phyloP scores from a whole-genome alignment of 805 yeast genomes.

The Spencermartinsiella europaea region DNA sequence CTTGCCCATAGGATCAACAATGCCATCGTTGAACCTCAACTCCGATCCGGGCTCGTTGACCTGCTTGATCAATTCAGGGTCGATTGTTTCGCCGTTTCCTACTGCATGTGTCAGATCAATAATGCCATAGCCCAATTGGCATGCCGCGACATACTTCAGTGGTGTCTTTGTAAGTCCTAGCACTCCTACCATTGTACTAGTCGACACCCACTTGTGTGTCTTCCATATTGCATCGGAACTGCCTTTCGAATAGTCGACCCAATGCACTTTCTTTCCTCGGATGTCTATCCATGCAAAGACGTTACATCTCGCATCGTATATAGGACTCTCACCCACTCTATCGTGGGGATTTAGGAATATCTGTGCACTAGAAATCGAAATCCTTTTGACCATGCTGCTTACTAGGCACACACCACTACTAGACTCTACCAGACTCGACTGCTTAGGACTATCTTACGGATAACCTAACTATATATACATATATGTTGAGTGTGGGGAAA shows the following conservation, averaged over 20 bases:
- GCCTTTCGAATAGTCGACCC: slow-evolving; percentile 18
- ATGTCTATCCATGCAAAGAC: slow-evolving; percentile 32
- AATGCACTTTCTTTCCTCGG: slow-evolving; percentile 18
- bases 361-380: slow-evolving; percentile 1
- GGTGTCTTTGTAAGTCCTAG: slow-evolving; percentile 56
- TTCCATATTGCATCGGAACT: slow-evolving; percentile 27
- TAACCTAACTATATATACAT: no score
- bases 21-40: slow-evolving; percentile 73
- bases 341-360: slow-evolving; percentile 14
- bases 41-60: slow-evolving; percentile 13
- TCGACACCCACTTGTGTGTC: slow-evolving; percentile 34
- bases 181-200: slow-evolving; percentile 59
- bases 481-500: no score
- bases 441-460: no score
- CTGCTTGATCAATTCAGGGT: slow-evolving; percentile 30
- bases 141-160: slow-evolving; percentile 54
- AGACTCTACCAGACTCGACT: no score
- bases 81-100: slow-evolving; percentile 28
- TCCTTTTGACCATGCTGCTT: slow-evolving; percentile 2
- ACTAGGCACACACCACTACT: no score
- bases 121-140: slow-evolving; percentile 57
- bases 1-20: slow-evolving; percentile 68
- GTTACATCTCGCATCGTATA: slow-evolving; percentile 27
- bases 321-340: slow-evolving; percentile 32
- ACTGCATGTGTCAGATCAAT: slow-evolving; percentile 38